phyloP scores from a whole-genome alignment of 2,329 filamentous ascomycete species.

The Colletotrichum zoysiae region DNA sequence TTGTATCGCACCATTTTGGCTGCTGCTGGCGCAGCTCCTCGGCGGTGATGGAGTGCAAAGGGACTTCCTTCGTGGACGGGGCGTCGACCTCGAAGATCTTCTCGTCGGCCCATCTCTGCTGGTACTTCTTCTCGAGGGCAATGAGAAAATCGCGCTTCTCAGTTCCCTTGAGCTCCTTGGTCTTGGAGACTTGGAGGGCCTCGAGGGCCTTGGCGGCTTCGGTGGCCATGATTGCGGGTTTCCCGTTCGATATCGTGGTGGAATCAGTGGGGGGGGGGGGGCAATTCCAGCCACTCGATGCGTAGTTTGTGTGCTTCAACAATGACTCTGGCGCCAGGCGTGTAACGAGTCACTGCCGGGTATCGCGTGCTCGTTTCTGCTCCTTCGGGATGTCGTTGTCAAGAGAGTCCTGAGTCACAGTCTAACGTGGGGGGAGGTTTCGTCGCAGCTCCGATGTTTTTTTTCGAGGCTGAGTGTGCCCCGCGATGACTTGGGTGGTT shows the following conservation, averaged over 20 bases:
- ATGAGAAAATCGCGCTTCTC: constrained; percentile 89
- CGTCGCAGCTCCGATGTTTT: constrained; percentile 40
- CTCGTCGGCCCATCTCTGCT: constrained; percentile 83
- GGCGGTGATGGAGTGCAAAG: constrained; percentile 78
- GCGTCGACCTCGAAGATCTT: constrained; percentile 88
- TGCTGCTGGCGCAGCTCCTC: constrained; percentile 82
- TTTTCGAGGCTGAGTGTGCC: constrained; percentile 43
- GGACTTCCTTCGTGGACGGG: constrained; percentile 81
- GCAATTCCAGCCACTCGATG: constrained; percentile 31
- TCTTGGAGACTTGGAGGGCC: constrained; percentile 66
- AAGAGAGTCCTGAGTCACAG: constrained; percentile 37
- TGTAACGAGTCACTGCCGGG: constrained; percentile 14
- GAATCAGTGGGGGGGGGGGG: constrained; percentile 11
- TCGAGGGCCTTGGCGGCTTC: constrained; percentile 63
- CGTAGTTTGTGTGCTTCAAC: constrained; percentile 10
- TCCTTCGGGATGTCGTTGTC: constrained; percentile 28
- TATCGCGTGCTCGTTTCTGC: constrained; percentile 17
- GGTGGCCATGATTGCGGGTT: constrained; percentile 58
- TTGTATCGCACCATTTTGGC: constrained; percentile 86
- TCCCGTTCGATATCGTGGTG: constrained; percentile 16
- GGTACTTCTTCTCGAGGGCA: constrained; percentile 90
- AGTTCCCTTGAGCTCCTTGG: constrained; percentile 75
- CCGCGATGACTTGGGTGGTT: constrained; percentile 38
- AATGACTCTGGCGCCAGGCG: constrained; percentile 5
- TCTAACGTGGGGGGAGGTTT: constrained; percentile 34